Base-by-base conservation (phyloP, 768 basidiomycete species). In the Cantharellus anzutake region DNA sequence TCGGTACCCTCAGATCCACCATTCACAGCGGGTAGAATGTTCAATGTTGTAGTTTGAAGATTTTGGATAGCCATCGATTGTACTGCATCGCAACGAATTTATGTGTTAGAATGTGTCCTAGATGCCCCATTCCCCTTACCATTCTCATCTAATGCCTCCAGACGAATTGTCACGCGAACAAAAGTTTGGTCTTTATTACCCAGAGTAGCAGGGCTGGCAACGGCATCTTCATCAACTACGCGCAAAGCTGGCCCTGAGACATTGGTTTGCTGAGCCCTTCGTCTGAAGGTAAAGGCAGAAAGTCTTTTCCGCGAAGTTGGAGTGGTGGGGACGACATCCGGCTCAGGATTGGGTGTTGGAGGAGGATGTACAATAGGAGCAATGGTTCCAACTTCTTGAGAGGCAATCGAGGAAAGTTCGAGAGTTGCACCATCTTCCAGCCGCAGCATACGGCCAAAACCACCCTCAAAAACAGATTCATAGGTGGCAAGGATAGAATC, bases 41-140 rank as follows among this genome's bases (percentile, higher is more conserved):
- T 85, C 51, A 96, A 74, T 68, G 92, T 93, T 0, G 91, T 94
- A 41, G 80, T 77, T 69, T 97, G 92, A 62, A 91, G 86, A 66
- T 97, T 97, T 3, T 77, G 75, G 3, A 79, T 77, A 3, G 77
- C 70, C 29, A 92, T 71, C 64, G 67, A 56, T 60, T 70, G 64
- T 42, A 69, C 71, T 72, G 58, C 29, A 51, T 14, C 50, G 3
- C 51, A 29, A 14, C 7, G 1, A 58, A n/a, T 41, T 56, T 35
- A 52, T 41, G 40, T 29, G 39, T 37, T n/a, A 64, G 41, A 14
- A 29, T 41, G 42, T 16, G 41, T 35, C 11, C 44, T 11, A 48
- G 11, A 29, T 11, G 11, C 11, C 44, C 29, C 11, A 48, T 1
- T 11, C 11, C 29, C 44, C 44, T 48, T 48, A 48, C 44, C 44